Conservation (phyloP, 2,329 filamentous ascomycete genomes). For the Neurospora sp. region DNA sequence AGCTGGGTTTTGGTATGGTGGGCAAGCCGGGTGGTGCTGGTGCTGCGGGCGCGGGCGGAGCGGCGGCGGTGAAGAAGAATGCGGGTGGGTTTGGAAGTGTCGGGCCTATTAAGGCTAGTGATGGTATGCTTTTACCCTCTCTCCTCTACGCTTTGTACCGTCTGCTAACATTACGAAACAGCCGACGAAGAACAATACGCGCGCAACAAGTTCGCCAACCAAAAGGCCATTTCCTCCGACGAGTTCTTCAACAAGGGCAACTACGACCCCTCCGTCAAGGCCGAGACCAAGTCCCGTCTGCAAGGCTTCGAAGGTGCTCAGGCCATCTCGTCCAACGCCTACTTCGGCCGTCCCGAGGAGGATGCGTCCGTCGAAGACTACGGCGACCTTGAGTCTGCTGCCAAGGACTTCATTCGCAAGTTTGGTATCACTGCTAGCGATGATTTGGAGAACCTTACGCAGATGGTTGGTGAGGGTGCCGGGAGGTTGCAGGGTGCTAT, state of each 20-base stretch:
- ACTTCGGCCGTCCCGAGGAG: slow-evolving; percentile 90
- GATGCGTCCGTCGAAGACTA: slow-evolving; percentile 60
- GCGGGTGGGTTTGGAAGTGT: slow-evolving; percentile 81
- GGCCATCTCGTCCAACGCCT: slow-evolving; percentile 90
- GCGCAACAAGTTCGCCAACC: slow-evolving; percentile 75
- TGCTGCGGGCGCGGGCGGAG: slow-evolving; percentile 25
- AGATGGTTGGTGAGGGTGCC: slow-evolving; percentile 76
- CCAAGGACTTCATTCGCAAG: slow-evolving; percentile 90
- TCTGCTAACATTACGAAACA: slow-evolving; percentile 23
- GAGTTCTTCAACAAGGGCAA: slow-evolving; percentile 92
- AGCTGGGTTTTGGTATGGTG: slow-evolving; percentile 82
- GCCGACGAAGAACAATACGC: slow-evolving; percentile 76
- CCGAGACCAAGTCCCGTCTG: slow-evolving; percentile 78
- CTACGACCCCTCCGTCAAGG: slow-evolving; percentile 70
- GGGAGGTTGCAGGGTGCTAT: slow-evolving; percentile 70
- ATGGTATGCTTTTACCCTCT: slow-evolving; percentile 42
- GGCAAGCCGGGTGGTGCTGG: slow-evolving; percentile 45
- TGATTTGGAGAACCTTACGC: slow-evolving; percentile 82
- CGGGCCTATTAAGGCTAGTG: slow-evolving; percentile 57
- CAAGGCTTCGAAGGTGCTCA: slow-evolving; percentile 89
- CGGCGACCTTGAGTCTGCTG: slow-evolving; percentile 82
- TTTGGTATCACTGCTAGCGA: slow-evolving; percentile 95
- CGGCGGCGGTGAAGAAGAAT: slow-evolving; percentile 51
- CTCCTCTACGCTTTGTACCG: too few relatives aligned
- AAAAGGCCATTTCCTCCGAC: slow-evolving; percentile 96